These are phyloP conservation scores for Monosporascus sp. DNA, from an alignment of 2,329 filamentous ascomycete genomes.

Conservation along the genomic window DNA sequence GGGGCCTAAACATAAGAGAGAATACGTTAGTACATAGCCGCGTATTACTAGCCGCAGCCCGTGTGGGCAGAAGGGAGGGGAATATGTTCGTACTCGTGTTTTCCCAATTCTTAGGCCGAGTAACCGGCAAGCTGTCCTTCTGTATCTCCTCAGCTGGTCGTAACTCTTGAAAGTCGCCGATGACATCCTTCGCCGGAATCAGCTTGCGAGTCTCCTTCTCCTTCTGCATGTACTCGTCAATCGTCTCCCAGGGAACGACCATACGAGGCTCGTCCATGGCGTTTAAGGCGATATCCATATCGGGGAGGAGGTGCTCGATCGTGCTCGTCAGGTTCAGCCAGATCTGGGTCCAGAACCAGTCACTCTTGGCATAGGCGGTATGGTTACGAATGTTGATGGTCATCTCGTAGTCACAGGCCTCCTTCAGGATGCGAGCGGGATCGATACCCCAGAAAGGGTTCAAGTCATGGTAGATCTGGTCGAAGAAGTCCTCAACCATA, in stretches of 20 bases:
- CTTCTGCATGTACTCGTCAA: slow-evolving; percentile 47
- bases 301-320: slow-evolving; percentile 52
- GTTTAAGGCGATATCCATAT: slow-evolving; percentile 65
- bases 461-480: slow-evolving; percentile 49
- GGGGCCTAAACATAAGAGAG: slow-evolving; percentile 29
- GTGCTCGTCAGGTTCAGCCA: slow-evolving; percentile 50
- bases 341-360: slow-evolving; percentile 55
- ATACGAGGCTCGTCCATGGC: slow-evolving; percentile 63
- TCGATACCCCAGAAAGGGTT: slow-evolving; percentile 51
- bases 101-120: slow-evolving; percentile 44
- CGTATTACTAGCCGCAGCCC: not conserved
- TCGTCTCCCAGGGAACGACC: slow-evolving; percentile 58
- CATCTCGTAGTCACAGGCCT: slow-evolving; percentile 54
- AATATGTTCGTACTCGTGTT: slow-evolving; percentile 35
- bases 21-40: slow-evolving; percentile 7
- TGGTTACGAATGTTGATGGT: slow-evolving; percentile 53
- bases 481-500: slow-evolving; percentile 44
- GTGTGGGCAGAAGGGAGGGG: not conserved
- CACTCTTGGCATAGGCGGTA: slow-evolving; percentile 44
- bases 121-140: slow-evolving; percentile 26
- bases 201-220: slow-evolving; percentile 45
- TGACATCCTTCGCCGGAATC: slow-evolving; percentile 36
- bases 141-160: slow-evolving; percentile 32
- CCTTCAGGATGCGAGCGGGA: slow-evolving; percentile 42
- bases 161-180: slow-evolving; percentile 38